Conservation (phyloP, 1,139 yeast species). For the Diutina scorzettiae region DNA sequence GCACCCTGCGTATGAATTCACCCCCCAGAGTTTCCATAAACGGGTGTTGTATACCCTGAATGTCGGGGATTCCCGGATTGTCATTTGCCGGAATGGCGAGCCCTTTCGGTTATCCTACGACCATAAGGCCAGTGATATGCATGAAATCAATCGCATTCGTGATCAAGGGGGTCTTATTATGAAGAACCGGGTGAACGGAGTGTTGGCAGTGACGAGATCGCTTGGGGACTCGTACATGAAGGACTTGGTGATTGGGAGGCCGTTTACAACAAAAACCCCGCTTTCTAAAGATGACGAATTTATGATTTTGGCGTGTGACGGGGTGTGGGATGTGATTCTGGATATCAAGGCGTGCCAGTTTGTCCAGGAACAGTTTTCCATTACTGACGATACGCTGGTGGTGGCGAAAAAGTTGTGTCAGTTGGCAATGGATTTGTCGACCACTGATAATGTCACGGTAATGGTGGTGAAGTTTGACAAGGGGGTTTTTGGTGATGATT, state of each 20-base stretch:
- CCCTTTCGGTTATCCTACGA: constrained; percentile 82
- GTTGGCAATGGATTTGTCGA: constrained; percentile 66
- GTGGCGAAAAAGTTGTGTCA: constrained; percentile 65
- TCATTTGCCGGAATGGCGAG: constrained; percentile 58
- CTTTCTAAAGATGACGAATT: constrained; percentile 55
- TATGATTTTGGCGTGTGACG: constrained; percentile 85
- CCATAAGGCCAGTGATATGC: constrained; percentile 80
- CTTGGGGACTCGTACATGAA: constrained; percentile 94
- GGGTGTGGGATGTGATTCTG: constrained; percentile 84
- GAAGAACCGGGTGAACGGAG: constrained; percentile 90
- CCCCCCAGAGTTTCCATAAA: constrained; percentile 36
- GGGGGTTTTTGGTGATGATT: constrained; percentile 21
- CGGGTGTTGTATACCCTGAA: constrained; percentile 86
- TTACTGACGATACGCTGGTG: constrained; percentile 32
- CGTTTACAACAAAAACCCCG: constrained; percentile 85
- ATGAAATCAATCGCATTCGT: constrained; percentile 66
- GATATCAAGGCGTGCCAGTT: constrained; percentile 74
- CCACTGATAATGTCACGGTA: constrained; percentile 88
- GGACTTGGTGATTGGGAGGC: constrained; percentile 77
- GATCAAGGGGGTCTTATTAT: constrained; percentile 78
- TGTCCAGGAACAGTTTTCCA: constrained; percentile 33
- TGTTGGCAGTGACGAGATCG: constrained; percentile 88
- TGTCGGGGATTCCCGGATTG: constrained; percentile 88
- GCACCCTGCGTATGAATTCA: constrained; percentile 25
- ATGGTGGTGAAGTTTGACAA: constrained; percentile 66